Evolutionary conservation across 345 rosid species (phyloP), one percentile per base, ranked within the genome.

Genomic region (Capsella bursapastoris): DNA sequence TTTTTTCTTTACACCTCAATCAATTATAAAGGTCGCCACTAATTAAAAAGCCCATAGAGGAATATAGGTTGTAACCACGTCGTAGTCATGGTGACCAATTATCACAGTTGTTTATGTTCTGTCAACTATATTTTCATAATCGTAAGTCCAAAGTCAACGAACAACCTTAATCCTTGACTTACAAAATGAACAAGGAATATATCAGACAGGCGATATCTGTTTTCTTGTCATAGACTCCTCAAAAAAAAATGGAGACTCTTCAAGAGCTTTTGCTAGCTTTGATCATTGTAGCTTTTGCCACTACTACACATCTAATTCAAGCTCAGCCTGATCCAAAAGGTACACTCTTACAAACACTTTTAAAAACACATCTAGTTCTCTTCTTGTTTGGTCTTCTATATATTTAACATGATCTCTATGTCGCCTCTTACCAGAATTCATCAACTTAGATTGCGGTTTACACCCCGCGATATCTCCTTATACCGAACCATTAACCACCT

Each of bases 391-490:
- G 11, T 51, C 3, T 44, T 32, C 10, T 13, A 15, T 49, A 15
- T 35, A 58, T 48, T 5, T 2, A 10, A 53, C 53, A 64, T 31
- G 5, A 31, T 13, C 53, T 31, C 3, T 72, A 8, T 63, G 12
- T 43, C 16, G 0, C 45, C 16, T 64, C 40, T 73, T 32, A 45
- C 14, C 79, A 83, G 86, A 82, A 35, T 83, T 83, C 74, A 77
- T 83, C 25, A 85, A 76, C 72, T 70, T 83, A 48, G 89, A 83
- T 55, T 83, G 89, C 49, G 89, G 85, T 25, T 71, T 64, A 28
- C 70, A 76, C 4, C 52, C 22, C 0, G 50, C 53, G 13, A 57
- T 62, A 32, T 53, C 69, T 4, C 67, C 49, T 28, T 84, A 84
- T 28, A 31, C 50, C 2, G 84, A 82, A 11, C 55, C 27, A 7